Evolutionary conservation across 805 yeast species (phyloP), one percentile per base, ranked within the genome.

Genomic region (Saturnispora serradocipensis): DNA sequence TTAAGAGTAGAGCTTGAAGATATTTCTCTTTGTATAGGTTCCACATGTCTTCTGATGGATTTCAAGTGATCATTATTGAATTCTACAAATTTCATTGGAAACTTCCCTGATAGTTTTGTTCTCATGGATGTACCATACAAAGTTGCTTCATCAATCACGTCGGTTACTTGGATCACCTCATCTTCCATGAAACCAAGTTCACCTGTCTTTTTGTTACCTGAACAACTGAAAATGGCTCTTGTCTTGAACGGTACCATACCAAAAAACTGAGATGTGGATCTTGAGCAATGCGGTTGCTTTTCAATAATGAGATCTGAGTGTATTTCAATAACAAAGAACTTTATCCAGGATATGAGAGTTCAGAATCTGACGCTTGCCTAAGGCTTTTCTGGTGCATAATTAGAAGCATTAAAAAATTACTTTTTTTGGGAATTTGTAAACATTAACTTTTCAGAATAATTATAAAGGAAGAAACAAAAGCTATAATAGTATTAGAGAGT

Each of bases 141-240:
- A 95, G 96, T 88, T 60, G 82, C 82, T 18, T 95, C 96, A 62
- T 93, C 95, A 4, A 91, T 87, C 53, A 81, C 74, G 49, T 82
- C 77, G 3, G 57, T 48, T 4, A 93, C 95, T 56, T 88, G 96
- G 59, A 93, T 87, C 48, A 87, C 71, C 63, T 93, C 98, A 48
- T 95, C 96, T 68, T 93, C 98, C 20, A 90, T 76, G 64, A 93
- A 93, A 0, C 98, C 98, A 43, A 93, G 73, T 63, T 93, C 97
- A 48, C 57, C 53, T 45, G 86, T 85, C 51, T 82, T 86, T 60
- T 86, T 81, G 61, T 88, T 89, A 15, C 97, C 98, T 20, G 97
- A 83, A 97, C 97, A 90, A 24, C 96, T 88, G 63, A 86, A 91
- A 39, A 78, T 77, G 9, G 99, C 93, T 53, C 62, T 59, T 13